Evolutionary conservation across 306 rosid genomes (phyloP).

Genomic region (Casuarina glauca): DNA sequence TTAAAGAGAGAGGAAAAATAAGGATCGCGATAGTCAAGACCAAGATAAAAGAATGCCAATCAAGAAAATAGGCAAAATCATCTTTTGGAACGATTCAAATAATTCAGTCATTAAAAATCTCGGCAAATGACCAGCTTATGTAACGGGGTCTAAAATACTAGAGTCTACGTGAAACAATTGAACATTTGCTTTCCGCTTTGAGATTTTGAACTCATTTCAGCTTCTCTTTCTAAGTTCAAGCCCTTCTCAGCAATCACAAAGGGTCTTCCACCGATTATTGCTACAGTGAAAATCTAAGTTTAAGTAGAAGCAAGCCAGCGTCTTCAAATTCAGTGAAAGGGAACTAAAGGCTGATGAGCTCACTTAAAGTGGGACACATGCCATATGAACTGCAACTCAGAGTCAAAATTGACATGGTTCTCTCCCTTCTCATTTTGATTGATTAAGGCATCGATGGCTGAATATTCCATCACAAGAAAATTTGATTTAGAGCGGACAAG

Average conservation of each 20-base stretch:
- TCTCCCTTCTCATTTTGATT: neutral
- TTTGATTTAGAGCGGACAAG: neutral
- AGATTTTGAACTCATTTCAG: neutral
- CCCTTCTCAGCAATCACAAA: no score
- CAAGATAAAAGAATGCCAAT: neutral
- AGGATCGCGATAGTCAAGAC: neutral
- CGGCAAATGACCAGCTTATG: no score
- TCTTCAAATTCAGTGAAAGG: neutral
- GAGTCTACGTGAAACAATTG: no score
- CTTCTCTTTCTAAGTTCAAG: no score
- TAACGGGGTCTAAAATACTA: no score
- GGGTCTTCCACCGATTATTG: no score
- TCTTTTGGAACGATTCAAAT: neutral
- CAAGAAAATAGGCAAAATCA: neutral
- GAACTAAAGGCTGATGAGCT: neutral
- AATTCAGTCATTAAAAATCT: neutral
- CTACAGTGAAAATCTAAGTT: no score
- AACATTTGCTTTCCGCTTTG: no score
- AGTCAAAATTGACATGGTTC: neutral
- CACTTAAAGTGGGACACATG: neutral
- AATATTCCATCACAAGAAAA: neutral
- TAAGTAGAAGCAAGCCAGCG: neutral
- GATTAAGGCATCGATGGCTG: neutral
- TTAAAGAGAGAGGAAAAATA: neutral
- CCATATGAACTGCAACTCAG: neutral